phyloP scores from a whole-genome alignment of 2,329 filamentous ascomycete species.

The Venturia nashicola region DNA sequence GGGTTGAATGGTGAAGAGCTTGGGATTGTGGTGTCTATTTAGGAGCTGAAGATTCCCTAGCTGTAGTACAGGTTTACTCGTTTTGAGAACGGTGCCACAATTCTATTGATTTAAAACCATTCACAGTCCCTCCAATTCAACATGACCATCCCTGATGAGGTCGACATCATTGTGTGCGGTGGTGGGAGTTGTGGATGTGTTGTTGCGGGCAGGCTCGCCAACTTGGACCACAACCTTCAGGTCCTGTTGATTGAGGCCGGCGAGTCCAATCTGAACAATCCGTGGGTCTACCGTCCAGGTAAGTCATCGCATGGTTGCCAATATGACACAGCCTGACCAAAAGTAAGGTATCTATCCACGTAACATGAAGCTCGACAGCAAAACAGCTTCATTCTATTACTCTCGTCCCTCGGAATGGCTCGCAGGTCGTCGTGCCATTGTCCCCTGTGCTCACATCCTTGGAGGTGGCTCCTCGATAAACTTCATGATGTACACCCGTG shows the following conservation, averaged over 20 bases:
- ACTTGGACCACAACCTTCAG: constrained; percentile 61
- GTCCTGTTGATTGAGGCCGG: constrained; percentile 61
- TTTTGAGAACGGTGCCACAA: not conserved
- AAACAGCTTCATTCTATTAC: constrained; percentile 72
- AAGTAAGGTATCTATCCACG: constrained; percentile 53
- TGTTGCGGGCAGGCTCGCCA: constrained; percentile 49
- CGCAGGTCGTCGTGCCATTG: constrained; percentile 56
- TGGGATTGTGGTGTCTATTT: not conserved
- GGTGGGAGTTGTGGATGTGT: constrained; percentile 54
- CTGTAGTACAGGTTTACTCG: not conserved
- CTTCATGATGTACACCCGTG: constrained; percentile 58
- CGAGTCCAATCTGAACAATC: constrained; percentile 65
- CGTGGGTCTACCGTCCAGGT: constrained; percentile 32
- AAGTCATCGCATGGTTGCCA: not conserved
- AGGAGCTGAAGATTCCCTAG: not conserved
- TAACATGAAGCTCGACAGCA: constrained; percentile 71
- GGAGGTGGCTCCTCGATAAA: constrained; percentile 66
- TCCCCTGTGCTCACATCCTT: constrained; percentile 62
- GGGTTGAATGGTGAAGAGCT: constrained; percentile 9
- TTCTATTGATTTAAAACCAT: not conserved
- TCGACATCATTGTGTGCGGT: constrained; percentile 69
- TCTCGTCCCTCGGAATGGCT: constrained; percentile 63
- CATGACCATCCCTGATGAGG: constrained; percentile 61
- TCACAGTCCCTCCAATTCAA: not conserved
- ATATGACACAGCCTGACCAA: constrained; percentile 17